phyloP scores from a whole-genome alignment of 148 eudicot genomes.

The Suaeda aralocaspica region DNA sequence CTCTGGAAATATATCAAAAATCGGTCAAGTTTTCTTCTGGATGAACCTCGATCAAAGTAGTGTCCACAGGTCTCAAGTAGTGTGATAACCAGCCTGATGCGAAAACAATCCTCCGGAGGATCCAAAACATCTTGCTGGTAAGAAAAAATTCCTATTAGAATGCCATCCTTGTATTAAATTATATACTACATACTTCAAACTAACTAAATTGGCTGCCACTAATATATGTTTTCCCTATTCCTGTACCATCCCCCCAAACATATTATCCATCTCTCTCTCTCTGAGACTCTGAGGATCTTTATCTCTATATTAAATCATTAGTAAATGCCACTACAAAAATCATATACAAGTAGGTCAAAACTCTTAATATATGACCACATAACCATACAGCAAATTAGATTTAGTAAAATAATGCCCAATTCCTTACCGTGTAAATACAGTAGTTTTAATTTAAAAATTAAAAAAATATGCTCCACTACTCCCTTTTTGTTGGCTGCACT shows the following conservation, averaged over 20 bases:
- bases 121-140: slow-evolving; percentile 78
- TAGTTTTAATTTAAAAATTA: no score
- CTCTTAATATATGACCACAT: background rate
- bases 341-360: background rate
- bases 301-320: no score
- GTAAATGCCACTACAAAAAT: background rate
- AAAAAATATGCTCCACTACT: no score
- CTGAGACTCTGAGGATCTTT: no score
- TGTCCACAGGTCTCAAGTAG: slow-evolving; percentile 99
- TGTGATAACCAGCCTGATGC: slow-evolving; percentile 77
- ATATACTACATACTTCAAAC: no score
- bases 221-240: background rate
- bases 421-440: no score
- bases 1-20: slow-evolving; percentile 90
- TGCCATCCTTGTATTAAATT: background rate
- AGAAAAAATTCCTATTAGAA: background rate
- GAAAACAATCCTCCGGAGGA: slow-evolving; percentile 96
- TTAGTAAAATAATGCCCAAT: background rate
- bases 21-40: slow-evolving; percentile 85
- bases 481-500: no score
- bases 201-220: background rate
- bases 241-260: background rate
- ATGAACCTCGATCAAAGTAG: slow-evolving; percentile 92
- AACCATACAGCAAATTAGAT: background rate
- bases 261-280: background rate